Evolutionary conservation across 2,329 filamentous ascomycete species (phyloP), one percentile per base, ranked within the genome.

Genomic region (Trichoderma oligosporum): DNA sequence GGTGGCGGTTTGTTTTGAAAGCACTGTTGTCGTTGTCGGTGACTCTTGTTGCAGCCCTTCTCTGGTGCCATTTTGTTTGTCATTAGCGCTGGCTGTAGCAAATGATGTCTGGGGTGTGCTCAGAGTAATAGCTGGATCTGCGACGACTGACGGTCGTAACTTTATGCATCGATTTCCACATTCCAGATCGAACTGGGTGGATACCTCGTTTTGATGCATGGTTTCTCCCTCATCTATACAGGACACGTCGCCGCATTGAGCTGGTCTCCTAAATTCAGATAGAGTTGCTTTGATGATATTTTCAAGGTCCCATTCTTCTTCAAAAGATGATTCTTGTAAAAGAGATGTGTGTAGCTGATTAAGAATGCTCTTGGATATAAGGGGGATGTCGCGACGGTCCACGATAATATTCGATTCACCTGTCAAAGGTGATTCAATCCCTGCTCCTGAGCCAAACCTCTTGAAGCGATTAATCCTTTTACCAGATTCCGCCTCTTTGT

Each of bases 101-200:
- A 71, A 72, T 1, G 67, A 65, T 9, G 70, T 67, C 33, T 60
- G 63, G 5, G 71, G 70, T 22, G 68, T 20, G 57, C 63, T 72
- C 39, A 73, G 66, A 0, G 71, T 74, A 1, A 68, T 73, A 4
- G 68, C 67, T 42, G 71, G 67, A 39, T 71, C 69, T 14, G 65
- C 65, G 8, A 56, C 44, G 6, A 60, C 62, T 4, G 63, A 61
- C 16, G 61, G 60, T 7, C 63, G 64, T 4, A 65, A 62, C 12
- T 64, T 57, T 29, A 72, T 70, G 0, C 63, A 57, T 9, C 64
- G 64, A 12, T 42, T 56, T 8, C 31, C 53, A 16, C 61, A 63
- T 7, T 68, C 61, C 3, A 67, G 53, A 7, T 57, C 64, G 29
- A 62, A 62, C 4, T 65, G 55, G 11, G 56, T 56, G 2, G 42